Evolutionary conservation across 1,284 basidiomycete species (phyloP).

Genomic region (Apiotrichum gamsii): DNA sequence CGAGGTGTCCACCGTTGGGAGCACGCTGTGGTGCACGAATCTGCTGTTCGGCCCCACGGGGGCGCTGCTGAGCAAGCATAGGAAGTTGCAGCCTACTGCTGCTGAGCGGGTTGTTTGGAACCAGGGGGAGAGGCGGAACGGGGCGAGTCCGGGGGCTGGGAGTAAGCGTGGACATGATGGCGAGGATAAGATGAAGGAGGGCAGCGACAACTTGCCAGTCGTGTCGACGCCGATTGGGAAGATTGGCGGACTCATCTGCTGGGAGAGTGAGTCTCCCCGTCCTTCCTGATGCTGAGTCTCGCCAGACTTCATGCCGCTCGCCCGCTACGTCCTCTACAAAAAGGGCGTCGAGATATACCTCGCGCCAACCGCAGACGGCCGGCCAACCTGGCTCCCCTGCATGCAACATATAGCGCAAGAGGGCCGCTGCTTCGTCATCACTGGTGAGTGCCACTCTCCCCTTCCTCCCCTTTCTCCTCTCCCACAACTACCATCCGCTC

Average conservation of each 20-base stretch:
- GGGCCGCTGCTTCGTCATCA: conserved; percentile 68
- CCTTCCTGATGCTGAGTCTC: too few species aligned
- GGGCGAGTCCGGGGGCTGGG: too few species aligned
- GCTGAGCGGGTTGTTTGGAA: conserved; percentile 66
- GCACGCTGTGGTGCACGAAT: conserved; percentile 64
- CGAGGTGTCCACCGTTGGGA: conserved; percentile 55
- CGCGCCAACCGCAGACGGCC: conserved; percentile 55
- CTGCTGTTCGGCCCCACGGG: conserved; percentile 58
- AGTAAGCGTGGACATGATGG: too few species aligned
- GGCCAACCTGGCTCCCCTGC: conserved; percentile 58
- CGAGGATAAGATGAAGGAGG: conserved; percentile 1
- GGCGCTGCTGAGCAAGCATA: conserved; percentile 60
- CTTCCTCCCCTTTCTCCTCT: not conserved
- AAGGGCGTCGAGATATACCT: conserved; percentile 46
- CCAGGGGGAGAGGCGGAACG: conserved; percentile 48
- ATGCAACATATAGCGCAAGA: conserved; percentile 70
- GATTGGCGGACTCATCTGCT: conserved; percentile 62
- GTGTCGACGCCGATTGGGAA: conserved; percentile 48
- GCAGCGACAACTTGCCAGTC: conserved; percentile 38
- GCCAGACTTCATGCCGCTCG: conserved; percentile 61
- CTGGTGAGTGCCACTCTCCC: conserved; percentile 32
- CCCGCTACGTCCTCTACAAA: conserved; percentile 40
- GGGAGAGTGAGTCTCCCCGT: conserved; percentile 59
- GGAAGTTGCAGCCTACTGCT: conserved; percentile 68
- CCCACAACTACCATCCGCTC: not conserved